Evolutionary conservation across 208 protist genomes (phyloP), one percentile per base, ranked within the genome.

Genomic region (Crithidia bombi): DNA sequence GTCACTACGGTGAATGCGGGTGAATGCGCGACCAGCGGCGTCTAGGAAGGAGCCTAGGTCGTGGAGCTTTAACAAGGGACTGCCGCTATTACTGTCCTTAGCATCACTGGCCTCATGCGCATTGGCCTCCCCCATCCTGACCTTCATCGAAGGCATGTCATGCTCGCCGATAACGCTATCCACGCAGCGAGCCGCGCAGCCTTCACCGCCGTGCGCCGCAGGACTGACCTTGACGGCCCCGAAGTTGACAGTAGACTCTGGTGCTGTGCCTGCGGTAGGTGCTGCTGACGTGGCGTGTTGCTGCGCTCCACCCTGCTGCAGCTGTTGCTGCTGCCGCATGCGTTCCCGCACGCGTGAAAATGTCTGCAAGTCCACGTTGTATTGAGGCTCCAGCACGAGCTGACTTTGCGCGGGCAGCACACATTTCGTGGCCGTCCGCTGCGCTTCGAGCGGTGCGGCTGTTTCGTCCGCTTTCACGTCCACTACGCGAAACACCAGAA

Each of bases 401-500:
- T 71, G 65, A 21, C 67, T 69, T 19, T 73, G 71, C 5, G 80
- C 36, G 0, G 68, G 79, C 26, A 70, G 65, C 57, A 17, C 1
- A 43, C 12, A 44, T 58, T 50, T 23, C 25, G 33, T 41, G 28
- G 23, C 19, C 21, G 6, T 64, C 3, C 3, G 9, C 57, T 6
- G 14, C 1, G 30, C 32, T 38, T 33, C 9, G n/a, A 23, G 2
- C 7, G 58, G 28, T 39, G 50, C 15, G 21, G 32, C 21, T 33
- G 58, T 36, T 11, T 10, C 33, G n/a, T 30, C 46, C 3, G 36
- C 36, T 19, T 36, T 44, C 36, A 50, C 36, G 14, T 66, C 49
- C 19, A 68, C 41, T 11, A 93, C 59, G 23, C 63, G 75, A 41
- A 89, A 93, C 25, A 93, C 85, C n/a, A 93, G 55, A 36, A 82